Evolutionary conservation across 768 basidiomycete genomes (phyloP), one percentile per base, ranked within the genome.

Genomic region (Lactifluus subvellereus): DNA sequence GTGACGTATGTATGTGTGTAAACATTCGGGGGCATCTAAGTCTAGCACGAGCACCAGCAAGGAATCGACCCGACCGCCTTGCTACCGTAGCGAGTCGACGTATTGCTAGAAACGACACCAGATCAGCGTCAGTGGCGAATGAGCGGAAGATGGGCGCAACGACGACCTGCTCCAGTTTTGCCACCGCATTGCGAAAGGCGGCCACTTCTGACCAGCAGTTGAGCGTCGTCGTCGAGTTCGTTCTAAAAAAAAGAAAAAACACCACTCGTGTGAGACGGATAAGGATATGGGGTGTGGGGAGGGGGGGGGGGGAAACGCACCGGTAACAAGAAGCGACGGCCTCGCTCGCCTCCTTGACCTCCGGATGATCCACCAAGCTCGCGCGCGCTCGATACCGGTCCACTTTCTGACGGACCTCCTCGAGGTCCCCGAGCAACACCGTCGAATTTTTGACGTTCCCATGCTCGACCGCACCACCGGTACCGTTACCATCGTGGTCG

Each of bases 201-300:
- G 74, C 73, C 3, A 91, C 90, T 69, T 91, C 82, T 61, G 76
- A 78, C 85, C 85, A 89, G 72, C 91, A 94, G 65, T 91, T 81
- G 42, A 94, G 73, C 22, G 90, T 77, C 1, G 79, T 81, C 1
- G 75, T 72, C 4, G 76, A 70, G 69, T 92, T 74, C 22, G 68
- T 68, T 64, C 77, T 78, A 42, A 27, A 27, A 3, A 22, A 22
- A 22, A 22, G 2, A 1, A 22, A 22, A 27, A 3, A 27, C 27
- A 27, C 27, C 27, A 27, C 3, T 27, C 27, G 27, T 27, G 27
- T 27, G 27, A 2, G 27, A 27, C 27, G 3, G 27, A 27, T 27
- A 27, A 22, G 22, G 22, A 22, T 22, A 2, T 22, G 2, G 22
- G 27, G 27, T 2, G 27, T 27, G 27, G 27, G n/a, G n/a, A 18